Conservation (phyloP, 176 grass and related monocot species). For the Aegilops speltoides region DNA sequence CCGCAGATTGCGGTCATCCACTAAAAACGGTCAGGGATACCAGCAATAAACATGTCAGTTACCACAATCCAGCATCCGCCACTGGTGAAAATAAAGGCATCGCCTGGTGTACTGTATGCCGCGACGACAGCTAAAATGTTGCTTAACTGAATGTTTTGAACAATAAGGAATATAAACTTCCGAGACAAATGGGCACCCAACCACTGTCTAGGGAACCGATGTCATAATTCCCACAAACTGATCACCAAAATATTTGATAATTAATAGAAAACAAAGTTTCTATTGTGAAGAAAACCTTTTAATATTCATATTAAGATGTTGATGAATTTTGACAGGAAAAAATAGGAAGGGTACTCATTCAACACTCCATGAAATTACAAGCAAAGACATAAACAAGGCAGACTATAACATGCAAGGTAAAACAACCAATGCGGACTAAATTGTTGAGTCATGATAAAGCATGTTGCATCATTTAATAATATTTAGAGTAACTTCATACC, state of each 20-base stretch:
- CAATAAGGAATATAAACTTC: conserved; percentile 26
- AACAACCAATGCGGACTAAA: conserved; percentile 4
- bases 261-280: not conserved
- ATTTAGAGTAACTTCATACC: conserved; percentile 65
- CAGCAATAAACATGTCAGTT: conserved; percentile 98
- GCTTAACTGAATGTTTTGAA: conserved; percentile 47
- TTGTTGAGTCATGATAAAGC: conserved; percentile 15
- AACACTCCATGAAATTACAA: conserved; percentile 8
- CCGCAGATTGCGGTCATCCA: conserved; percentile 99
- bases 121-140: conserved; percentile 55
- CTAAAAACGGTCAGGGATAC: conserved; percentile 84
- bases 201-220: conserved; percentile 19
- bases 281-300: not conserved
- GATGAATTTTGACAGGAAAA: not conserved
- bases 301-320: not conserved
- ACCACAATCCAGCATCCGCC: conserved; percentile 82
- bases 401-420: not conserved
- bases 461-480: not conserved
- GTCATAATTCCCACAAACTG: conserved; percentile 14
- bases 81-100: conserved; percentile 70
- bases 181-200: conserved; percentile 1
- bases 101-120: conserved; percentile 42
- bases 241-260: conserved; percentile 14
- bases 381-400: conserved; percentile 8
- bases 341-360: not conserved